Conservation (phyloP, 169 alveolate species). For the Toxoplasma gondii region DNA sequence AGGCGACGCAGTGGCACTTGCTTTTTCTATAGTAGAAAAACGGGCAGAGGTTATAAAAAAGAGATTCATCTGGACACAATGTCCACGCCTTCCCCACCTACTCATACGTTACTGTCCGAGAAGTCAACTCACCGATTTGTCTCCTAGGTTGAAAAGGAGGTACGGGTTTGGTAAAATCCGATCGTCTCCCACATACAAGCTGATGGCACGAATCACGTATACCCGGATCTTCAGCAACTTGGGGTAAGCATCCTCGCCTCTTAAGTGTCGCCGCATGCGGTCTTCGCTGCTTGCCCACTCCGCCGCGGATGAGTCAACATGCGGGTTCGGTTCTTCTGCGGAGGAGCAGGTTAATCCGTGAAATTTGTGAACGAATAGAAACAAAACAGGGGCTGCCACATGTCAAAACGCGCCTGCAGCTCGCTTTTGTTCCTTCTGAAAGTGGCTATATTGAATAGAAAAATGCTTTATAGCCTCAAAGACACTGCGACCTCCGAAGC, state of each 20-base stretch:
- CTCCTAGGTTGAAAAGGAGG: slow-evolving; percentile 77
- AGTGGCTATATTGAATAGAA: no score
- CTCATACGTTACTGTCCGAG: no score
- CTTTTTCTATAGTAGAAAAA: no score
- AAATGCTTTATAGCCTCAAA: no score
- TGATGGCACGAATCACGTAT: slow-evolving; percentile 80
- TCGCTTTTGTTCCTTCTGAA: no score
- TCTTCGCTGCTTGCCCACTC: slow-evolving; percentile 59
- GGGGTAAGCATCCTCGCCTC: slow-evolving; percentile 81
- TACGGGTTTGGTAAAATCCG: slow-evolving; percentile 75
- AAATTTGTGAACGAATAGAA: background rate
- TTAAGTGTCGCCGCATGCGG: slow-evolving; percentile 61
- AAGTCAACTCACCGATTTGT: slow-evolving; percentile 65
- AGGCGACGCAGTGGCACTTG: no score
- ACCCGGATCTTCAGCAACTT: slow-evolving; percentile 80
- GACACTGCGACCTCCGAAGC: no score
- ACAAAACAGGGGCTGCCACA: no score
- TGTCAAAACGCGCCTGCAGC: no score
- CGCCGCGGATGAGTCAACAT: slow-evolving; percentile 47
- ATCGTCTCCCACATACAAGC: slow-evolving; percentile 69
- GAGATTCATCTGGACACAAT: no score
- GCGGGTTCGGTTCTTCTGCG: slow-evolving; percentile 49
- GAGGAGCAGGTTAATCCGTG: background rate
- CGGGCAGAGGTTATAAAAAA: no score
- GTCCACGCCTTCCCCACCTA: no score